Conservation (phyloP, 2,329 filamentous ascomycete genomes). For the Helminthosporium solani region DNA sequence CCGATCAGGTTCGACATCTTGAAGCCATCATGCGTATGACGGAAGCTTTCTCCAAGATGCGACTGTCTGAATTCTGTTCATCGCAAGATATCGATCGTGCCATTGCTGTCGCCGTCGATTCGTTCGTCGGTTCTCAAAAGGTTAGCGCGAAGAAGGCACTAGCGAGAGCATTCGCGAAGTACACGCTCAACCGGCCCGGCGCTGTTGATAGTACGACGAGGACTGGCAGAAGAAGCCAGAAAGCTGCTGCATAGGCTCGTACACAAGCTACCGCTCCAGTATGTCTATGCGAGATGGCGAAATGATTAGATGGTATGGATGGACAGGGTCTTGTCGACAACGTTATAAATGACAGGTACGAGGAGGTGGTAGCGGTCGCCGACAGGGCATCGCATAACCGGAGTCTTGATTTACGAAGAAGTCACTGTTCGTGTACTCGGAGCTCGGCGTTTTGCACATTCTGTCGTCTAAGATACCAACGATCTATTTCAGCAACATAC, state of each 20-base stretch:
- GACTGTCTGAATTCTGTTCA: constrained; percentile 92
- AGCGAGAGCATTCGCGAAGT: constrained; percentile 93
- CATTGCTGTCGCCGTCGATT: constrained; percentile 94
- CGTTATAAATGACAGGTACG: neutral
- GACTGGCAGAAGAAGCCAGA: constrained; percentile 29
- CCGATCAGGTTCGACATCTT: constrained; percentile 81
- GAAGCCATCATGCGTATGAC: constrained; percentile 96
- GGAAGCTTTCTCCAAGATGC: constrained; percentile 96
- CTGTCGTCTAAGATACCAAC: neutral
- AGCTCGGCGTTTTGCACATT: too few relatives aligned
- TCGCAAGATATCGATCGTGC: constrained; percentile 91
- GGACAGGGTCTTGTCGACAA: neutral
- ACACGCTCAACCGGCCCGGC: constrained; percentile 55
- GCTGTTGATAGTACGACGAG: constrained; percentile 36
- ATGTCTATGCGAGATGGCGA: constrained; percentile 1
- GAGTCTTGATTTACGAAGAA: neutral
- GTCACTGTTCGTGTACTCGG: neutral
- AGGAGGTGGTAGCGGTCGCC: neutral
- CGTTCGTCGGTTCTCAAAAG: constrained; percentile 95
- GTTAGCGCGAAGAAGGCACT: constrained; percentile 97
- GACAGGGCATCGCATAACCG: neutral
- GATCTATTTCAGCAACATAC: neutral
- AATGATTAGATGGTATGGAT: constrained; percentile 1
- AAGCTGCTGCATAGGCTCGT: constrained; percentile 22
- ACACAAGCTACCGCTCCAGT: neutral